Conservation (phyloP, 179 eudicot genomes). For the Beta lomatogona region DNA sequence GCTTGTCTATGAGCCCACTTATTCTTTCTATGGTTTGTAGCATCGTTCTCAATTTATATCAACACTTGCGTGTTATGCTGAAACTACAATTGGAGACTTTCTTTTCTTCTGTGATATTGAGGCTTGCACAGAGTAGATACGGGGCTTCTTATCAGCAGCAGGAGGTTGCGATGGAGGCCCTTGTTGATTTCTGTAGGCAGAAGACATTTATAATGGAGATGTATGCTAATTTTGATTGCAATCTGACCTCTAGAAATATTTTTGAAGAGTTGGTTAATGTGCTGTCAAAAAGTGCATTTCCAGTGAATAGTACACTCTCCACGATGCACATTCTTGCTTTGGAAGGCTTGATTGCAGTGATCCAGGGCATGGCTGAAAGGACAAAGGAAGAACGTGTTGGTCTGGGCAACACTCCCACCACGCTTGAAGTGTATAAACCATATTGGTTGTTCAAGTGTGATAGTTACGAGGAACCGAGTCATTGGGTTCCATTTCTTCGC, state of each 20-base stretch:
- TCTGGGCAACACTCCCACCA: conserved; percentile 39
- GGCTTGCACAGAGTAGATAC: conserved; percentile 55
- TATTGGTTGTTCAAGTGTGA: conserved; percentile 68
- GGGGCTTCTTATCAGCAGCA: conserved; percentile 69
- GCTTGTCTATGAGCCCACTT: conserved; percentile 51
- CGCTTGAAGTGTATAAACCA: conserved; percentile 57
- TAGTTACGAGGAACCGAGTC: conserved; percentile 51
- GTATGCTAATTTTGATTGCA: conserved; percentile 63
- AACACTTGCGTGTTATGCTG: conserved; percentile 50
- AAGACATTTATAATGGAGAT: conserved; percentile 57
- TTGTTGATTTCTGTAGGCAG: conserved; percentile 68
- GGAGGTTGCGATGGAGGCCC: conserved; percentile 71
- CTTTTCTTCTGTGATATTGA: conserved; percentile 56
- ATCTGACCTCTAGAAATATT: conserved; percentile 55
- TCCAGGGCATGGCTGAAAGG: conserved; percentile 71
- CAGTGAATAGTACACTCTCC: conserved; percentile 66
- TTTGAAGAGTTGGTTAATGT: conserved; percentile 59
- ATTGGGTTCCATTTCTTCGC: conserved; percentile 71
- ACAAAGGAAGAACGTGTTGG: conserved; percentile 47
- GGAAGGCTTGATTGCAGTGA: conserved; percentile 73
- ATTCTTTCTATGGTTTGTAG: conserved; percentile 66
- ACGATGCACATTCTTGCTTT: conserved; percentile 68
- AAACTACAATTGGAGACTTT: conserved; percentile 63
- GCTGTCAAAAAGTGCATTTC: conserved; percentile 67
- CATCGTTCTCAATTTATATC: conserved; percentile 57